These are phyloP conservation scores for Globisporangium megalacanthum DNA, from an alignment of 352 stramenopile species.

Conservation along the genomic window DNA sequence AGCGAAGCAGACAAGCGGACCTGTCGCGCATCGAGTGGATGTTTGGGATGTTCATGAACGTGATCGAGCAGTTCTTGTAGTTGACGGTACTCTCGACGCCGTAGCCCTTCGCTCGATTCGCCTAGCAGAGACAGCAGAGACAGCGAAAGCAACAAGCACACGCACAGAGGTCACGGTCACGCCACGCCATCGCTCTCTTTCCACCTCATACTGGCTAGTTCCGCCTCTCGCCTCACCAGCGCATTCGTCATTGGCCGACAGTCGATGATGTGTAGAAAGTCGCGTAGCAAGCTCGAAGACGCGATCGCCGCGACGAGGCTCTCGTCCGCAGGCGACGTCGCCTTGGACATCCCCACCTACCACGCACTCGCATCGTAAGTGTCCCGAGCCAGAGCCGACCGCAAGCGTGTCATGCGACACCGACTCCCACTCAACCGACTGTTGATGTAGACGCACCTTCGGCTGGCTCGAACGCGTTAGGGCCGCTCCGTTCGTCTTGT, in stretches of 20 bases:
- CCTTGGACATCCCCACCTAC: slow-evolving; percentile 72
- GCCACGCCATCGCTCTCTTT: too few relatives aligned
- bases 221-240: slow-evolving; percentile 22
- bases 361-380: slow-evolving; percentile 14
- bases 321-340: slow-evolving; percentile 65
- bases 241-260: slow-evolving; percentile 79
- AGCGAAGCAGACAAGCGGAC: slow-evolving; percentile 31
- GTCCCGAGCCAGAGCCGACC: neutral
- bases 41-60: slow-evolving; percentile 98
- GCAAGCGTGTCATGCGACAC: neutral
- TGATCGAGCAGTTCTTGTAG: slow-evolving; percentile 93
- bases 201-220: neutral
- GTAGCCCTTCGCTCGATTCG: slow-evolving; percentile 88
- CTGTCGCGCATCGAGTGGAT: slow-evolving; percentile 98
- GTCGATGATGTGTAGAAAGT: slow-evolving; percentile 77
- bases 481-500: slow-evolving; percentile 56
- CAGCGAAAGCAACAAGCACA: neutral
- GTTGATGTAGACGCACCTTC: slow-evolving; percentile 26
- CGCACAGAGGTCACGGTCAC: too few relatives aligned
- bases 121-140: slow-evolving; percentile 12
- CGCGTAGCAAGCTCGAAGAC: slow-evolving; percentile 54
- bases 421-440: neutral
- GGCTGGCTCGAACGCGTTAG: slow-evolving; percentile 78
- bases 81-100: slow-evolving; percentile 95
- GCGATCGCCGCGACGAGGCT: slow-evolving; percentile 61